These are phyloP conservation scores for Coprinopsis sp. DNA, from an alignment of 768 basidiomycete genomes.

Conservation along the genomic window DNA sequence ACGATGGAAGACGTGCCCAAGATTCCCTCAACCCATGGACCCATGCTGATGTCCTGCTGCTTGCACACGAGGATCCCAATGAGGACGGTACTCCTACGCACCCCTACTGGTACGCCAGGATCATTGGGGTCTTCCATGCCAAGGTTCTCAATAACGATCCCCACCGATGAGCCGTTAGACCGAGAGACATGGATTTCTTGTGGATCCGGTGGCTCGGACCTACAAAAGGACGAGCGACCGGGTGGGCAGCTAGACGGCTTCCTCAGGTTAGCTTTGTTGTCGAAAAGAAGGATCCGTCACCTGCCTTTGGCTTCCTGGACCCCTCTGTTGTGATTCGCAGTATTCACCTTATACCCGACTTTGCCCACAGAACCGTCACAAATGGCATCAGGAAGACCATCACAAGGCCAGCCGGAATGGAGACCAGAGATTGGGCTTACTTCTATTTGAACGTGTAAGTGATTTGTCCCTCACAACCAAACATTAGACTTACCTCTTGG, in stretches of 20 bases:
- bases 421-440: slow-evolving; percentile 23
- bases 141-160: slow-evolving; percentile 19
- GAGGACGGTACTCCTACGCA: slow-evolving; percentile 13
- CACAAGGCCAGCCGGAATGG: slow-evolving; percentile 5
- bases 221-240: slow-evolving; percentile 4
- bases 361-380: slow-evolving; percentile 17
- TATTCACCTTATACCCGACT: slow-evolving; percentile 40
- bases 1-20: slow-evolving; percentile 36
- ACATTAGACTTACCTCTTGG: too few relatives aligned
- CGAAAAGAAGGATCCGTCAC: slow-evolving; percentile 15
- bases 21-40: slow-evolving; percentile 37
- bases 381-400: slow-evolving; percentile 12
- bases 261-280: slow-evolving; percentile 30
- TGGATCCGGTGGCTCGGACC: slow-evolving; percentile 21
- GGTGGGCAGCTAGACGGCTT: slow-evolving; percentile 12
- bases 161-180: neutral
- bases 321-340: slow-evolving; percentile 36
- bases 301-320: slow-evolving; percentile 42
- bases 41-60: slow-evolving; percentile 33
- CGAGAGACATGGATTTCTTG: slow-evolving; percentile 23
- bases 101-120: slow-evolving; percentile 32
- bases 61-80: slow-evolving; percentile 16
- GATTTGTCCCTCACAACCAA: too few relatives aligned
- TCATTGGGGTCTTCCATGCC: too few relatives aligned
- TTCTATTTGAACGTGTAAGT: slow-evolving; percentile 37